Base-by-base conservation (phyloP, 176 grass and related monocot genomes). In the Cymbopogon citratus region DNA sequence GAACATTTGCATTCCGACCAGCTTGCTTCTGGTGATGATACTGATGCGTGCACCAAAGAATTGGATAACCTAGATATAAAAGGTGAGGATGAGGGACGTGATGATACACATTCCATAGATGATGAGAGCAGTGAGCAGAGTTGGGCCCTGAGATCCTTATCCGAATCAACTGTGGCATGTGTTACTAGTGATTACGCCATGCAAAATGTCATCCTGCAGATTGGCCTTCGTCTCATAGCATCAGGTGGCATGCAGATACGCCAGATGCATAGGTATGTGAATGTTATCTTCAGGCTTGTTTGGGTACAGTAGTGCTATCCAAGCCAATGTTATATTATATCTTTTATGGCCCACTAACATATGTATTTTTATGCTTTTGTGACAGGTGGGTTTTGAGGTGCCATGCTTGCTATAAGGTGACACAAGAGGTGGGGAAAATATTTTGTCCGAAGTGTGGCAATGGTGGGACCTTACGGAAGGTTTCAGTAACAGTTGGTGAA, bases 381-480 rank as follows among this genome's bases (percentile, higher is more conserved):
- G 40, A 40, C 88, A 99, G 96, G 65, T 99, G 96, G 96, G 91
- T 99, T 89, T 59, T 99, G 89, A 95, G 92, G 89, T 99, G 96
- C 18, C 96, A 99, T 90, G 96, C 96, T 77, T 99, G 96, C 78
- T 90, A 78, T 67, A 95, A 95, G 44, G 89, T 99, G 73, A 99
- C 96, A 19, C 96, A 99, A 90, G 96, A 95, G 89, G 91, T 95
- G 72, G 96, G 96, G 3, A 92, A 92, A 75, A 95, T 99, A 86
- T 99, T 99, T 70, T 99, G 96, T 59, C 96, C 96, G 16, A 95
- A 99, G 61, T 99, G 96, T 90, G 96, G 96, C 57, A 99, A 95
- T 46, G 96, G 96, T 43, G 96, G 96, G 19, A 99, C 96, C 41
- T 90, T 99, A 69, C 66, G 96, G 1, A 99, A 99, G 79, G 96